Conservation (phyloP, 352 stramenopile species). For the Hyaloperonospora brassicae region DNA sequence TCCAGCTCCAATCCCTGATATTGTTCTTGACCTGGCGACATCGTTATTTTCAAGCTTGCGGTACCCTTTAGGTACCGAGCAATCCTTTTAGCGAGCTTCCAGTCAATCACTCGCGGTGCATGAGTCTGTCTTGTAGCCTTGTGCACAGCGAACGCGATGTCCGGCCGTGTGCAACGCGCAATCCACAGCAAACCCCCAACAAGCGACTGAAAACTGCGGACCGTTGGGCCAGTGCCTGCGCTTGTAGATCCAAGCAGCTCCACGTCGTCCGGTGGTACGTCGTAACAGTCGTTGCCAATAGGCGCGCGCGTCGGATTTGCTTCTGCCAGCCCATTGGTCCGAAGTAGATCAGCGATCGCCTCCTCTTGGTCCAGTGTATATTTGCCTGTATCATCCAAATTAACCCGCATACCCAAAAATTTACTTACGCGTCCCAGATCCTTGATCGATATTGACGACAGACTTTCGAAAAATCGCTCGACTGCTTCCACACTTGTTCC, state of each 20-base stretch:
- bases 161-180: no score
- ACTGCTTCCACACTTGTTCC: no score
- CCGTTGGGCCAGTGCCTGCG: not conserved
- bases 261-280: no score
- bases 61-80: not conserved
- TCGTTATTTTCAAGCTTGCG: not conserved
- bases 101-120: not conserved
- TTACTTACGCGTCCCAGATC: not conserved
- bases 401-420: not conserved
- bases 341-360: not conserved
- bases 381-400: not conserved
- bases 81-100: no score
- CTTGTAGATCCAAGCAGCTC: not conserved
- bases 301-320: not conserved
- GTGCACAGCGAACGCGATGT: not conserved
- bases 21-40: no score
- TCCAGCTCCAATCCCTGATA: no score
- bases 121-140: not conserved
- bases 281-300: not conserved
- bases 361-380: not conserved
- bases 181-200: not conserved
- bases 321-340: not conserved
- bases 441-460: not conserved
- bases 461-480: not conserved
- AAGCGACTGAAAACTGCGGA: not conserved